phyloP scores from a whole-genome alignment of 257 asterid species.

The Solanum arcanum region DNA sequence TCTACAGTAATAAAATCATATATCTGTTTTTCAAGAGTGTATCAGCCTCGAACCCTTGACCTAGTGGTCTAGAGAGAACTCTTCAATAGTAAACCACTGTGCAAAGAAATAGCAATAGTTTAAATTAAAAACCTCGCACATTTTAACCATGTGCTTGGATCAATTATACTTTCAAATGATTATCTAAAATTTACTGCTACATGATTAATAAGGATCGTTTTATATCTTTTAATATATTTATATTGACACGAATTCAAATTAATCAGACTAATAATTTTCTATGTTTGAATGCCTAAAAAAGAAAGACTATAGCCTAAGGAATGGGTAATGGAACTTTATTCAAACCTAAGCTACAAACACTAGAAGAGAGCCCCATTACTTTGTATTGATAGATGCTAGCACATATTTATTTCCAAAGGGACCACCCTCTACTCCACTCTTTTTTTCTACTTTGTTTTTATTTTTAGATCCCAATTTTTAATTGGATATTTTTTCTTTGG shows the following conservation, averaged over 20 bases:
- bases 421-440: conserved; percentile 10
- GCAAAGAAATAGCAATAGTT: background rate
- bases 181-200: too few species aligned
- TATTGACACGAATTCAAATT: background rate
- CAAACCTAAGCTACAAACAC: background rate
- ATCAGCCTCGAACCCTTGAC: too few species aligned
- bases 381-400: conserved; percentile 4
- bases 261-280: background rate
- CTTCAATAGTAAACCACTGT: too few species aligned
- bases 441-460: background rate
- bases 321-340: conserved; percentile 1
- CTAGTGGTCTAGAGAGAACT: too few species aligned
- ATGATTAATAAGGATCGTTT: background rate
- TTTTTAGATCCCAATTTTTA: conserved; percentile 9
- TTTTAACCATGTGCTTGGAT: background rate
- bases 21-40: too few species aligned
- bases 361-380: background rate
- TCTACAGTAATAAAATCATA: background rate
- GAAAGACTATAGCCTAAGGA: background rate
- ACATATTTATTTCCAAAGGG: background rate
- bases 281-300: background rate
- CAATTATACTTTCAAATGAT: background rate
- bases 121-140: too few species aligned
- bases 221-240: background rate
- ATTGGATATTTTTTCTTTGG: conserved; percentile 12